Evolutionary conservation across 1,284 basidiomycete species (phyloP), one percentile per base, ranked within the genome.

Genomic region (Termitomyces sp.): DNA sequence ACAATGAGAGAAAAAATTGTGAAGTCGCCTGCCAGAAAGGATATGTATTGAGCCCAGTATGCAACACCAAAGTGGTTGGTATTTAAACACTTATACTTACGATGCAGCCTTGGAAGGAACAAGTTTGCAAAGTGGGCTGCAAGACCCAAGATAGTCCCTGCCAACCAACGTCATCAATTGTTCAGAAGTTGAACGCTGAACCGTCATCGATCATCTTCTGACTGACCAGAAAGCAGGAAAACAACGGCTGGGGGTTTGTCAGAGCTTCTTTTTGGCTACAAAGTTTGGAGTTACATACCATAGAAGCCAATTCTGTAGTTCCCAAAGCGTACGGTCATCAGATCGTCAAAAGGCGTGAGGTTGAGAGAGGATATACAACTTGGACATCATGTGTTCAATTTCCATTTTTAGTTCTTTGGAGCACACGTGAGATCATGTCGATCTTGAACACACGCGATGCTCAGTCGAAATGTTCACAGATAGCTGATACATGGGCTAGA

Each of bases 1-100:
- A 83, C 76, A 48, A 88, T 63, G 44, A 90, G 65, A 0, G 83
- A 69, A 65, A 85, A 88, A 40, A 87, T 83, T 10, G 77, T 80
- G 59, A 85, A 88, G 61, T 84, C 83, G 62, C 71, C 87, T 89
- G 58, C 7, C 14, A 44, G 26, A 8, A 24, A 24, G 18, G 49
- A 31, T 33, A 44, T 35, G n/a, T 11, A 26, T 39, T 39, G 10
- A 26, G 37, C 39, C 46, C 45, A 57, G 48, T n/a, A n/a, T n/a
- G n/a, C 43, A 40, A 37, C 33, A 47, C 26, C 19, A 35, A 16
- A 24, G 21, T 24, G 21, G 21, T 24, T 24, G 31, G 47, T 43
- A 31, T 26, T 19, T 18, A 1, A 26, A 14, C 11, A 24, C 11
- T 21, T 40, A 7, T 24, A 72, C 79, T 50, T 61, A 88, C 87